phyloP scores from a whole-genome alignment of 495 filamentous ascomycete species.

The Paragyromitra xinjiangensis region DNA sequence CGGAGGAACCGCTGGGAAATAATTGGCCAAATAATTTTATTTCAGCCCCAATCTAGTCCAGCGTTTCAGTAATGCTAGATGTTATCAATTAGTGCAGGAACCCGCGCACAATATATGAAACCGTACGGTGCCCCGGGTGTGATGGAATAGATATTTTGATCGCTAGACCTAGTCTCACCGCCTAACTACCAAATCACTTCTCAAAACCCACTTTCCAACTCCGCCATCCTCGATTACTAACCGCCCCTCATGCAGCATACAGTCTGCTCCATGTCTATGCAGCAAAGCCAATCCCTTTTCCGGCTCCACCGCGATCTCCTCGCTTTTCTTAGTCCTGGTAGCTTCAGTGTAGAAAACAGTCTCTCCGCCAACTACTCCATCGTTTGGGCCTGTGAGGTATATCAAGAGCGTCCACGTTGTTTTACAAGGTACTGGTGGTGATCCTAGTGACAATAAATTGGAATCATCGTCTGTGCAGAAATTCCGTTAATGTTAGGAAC shows the following conservation, averaged over 20 bases:
- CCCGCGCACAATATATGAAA: not conserved
- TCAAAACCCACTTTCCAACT: slow-evolving; percentile 92
- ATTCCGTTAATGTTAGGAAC: slow-evolving; percentile 11
- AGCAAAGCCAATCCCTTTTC: slow-evolving; percentile 85
- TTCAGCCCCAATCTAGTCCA: not conserved
- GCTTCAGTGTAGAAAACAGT: slow-evolving; percentile 89
- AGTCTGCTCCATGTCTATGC: slow-evolving; percentile 88
- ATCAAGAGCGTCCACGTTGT: slow-evolving; percentile 94
- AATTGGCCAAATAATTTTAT: not conserved
- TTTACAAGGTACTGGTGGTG: slow-evolving; percentile 65
- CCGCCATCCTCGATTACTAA: slow-evolving; percentile 79
- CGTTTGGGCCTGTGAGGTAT: slow-evolving; percentile 76
- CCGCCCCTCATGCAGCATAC: slow-evolving; percentile 87
- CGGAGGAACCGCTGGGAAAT: not conserved
- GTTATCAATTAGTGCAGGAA: not conserved
- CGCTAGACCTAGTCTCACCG: slow-evolving; percentile 56
- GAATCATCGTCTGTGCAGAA: slow-evolving; percentile 75
- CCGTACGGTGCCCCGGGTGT: not conserved
- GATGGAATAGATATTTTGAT: not conserved
- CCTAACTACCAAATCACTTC: slow-evolving; percentile 83
- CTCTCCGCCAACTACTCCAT: slow-evolving; percentile 80
- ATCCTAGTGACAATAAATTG: slow-evolving; percentile 69
- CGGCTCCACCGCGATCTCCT: slow-evolving; percentile 72
- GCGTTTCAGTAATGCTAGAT: not conserved
- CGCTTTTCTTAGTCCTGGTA: slow-evolving; percentile 63